These are phyloP conservation scores for Leccinum sublutescens DNA, from an alignment of 768 basidiomycete genomes.

Conservation along the genomic window DNA sequence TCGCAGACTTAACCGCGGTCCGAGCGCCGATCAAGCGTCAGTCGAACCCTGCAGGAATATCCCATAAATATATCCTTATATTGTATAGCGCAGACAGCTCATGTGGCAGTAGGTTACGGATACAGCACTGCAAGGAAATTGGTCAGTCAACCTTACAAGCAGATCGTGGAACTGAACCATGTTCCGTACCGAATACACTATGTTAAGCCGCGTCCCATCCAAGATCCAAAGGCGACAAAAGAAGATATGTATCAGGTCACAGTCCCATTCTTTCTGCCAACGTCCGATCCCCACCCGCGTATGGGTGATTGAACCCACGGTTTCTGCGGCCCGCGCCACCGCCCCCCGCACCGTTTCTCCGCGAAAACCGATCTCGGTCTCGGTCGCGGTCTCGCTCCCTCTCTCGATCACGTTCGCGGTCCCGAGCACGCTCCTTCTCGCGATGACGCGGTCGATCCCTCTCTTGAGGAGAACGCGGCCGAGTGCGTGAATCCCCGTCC, in stretches of 20 bases:
- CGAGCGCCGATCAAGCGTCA: not conserved
- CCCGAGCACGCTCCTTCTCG: slow-evolving; percentile 37
- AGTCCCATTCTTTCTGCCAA: slow-evolving; percentile 84
- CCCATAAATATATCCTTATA: slow-evolving; percentile 31
- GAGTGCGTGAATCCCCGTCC: slow-evolving; percentile 49
- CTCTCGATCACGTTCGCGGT: slow-evolving; percentile 37
- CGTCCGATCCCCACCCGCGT: slow-evolving; percentile 62
- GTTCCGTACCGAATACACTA: slow-evolving; percentile 41
- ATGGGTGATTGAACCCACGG: slow-evolving; percentile 37
- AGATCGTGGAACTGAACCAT: slow-evolving; percentile 5
- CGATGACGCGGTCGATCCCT: slow-evolving; percentile 40
- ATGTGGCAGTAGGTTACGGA: slow-evolving; percentile 28
- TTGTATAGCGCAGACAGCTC: slow-evolving; percentile 20
- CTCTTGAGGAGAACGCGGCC: slow-evolving; percentile 43
- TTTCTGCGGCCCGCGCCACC: slow-evolving; percentile 63
- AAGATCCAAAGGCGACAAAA: slow-evolving; percentile 17
- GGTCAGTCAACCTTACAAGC: slow-evolving; percentile 34
- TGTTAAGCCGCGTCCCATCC: slow-evolving; percentile 21
- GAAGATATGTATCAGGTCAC: slow-evolving; percentile 35
- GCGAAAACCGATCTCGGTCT: slow-evolving; percentile 39
- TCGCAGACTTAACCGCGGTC: not conserved
- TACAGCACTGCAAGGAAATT: slow-evolving; percentile 31
- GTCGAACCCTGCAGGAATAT: not conserved
- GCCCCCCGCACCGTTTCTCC: slow-evolving; percentile 44
- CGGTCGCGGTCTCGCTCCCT: slow-evolving; percentile 36